A percentile compares a stretch with the other conserved stretches of the same genome.
These are phyloP conservation scores for Puccinia hordei DNA, from an alignment of 1,284 basidiomycete species.

Conservation along the genomic window DNA sequence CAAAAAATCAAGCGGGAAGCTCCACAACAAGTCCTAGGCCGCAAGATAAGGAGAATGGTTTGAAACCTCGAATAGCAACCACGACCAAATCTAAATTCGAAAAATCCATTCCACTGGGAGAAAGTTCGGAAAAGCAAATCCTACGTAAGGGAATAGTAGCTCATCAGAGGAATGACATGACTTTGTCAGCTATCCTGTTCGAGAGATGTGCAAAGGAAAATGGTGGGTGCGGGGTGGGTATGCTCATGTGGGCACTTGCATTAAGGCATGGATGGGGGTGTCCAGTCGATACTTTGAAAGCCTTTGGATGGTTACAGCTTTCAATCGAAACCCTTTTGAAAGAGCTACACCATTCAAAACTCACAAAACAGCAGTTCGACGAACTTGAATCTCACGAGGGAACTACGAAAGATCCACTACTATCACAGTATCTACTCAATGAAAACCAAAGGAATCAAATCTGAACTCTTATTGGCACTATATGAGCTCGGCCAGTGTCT, in stretches of 20 bases:
- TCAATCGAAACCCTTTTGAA: slow-evolving; percentile 29
- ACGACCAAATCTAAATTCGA: slow-evolving; percentile 11
- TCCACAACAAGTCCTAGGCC: background rate
- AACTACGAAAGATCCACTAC: slow-evolving; percentile 2
- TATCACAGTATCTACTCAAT: background rate
- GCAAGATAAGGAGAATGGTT: background rate
- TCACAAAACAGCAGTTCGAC: slow-evolving; percentile 30
- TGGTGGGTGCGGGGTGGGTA: slow-evolving; percentile 41
- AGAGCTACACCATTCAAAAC: slow-evolving; percentile 26
- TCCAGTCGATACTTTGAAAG: slow-evolving; percentile 36
- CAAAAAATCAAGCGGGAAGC: background rate
- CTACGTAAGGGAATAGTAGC: slow-evolving; percentile 39
- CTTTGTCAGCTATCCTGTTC: slow-evolving; percentile 39
- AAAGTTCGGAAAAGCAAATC: slow-evolving; percentile 10
- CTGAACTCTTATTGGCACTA: slow-evolving; percentile 36
- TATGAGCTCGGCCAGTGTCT: slow-evolving; percentile 51
- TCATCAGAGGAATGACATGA: slow-evolving; percentile 43
- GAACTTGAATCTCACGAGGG: slow-evolving; percentile 19
- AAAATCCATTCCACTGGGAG: background rate
- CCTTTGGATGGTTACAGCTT: slow-evolving; percentile 44
- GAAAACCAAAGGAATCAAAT: slow-evolving; percentile 36
- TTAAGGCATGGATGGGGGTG: slow-evolving; percentile 50
- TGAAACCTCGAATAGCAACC: slow-evolving; percentile 8
- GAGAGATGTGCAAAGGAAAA: slow-evolving; percentile 32
- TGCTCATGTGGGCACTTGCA: slow-evolving; percentile 48